Conservation (phyloP, 176 grass and related monocot genomes). For the Puccinellia tenuiflora region DNA sequence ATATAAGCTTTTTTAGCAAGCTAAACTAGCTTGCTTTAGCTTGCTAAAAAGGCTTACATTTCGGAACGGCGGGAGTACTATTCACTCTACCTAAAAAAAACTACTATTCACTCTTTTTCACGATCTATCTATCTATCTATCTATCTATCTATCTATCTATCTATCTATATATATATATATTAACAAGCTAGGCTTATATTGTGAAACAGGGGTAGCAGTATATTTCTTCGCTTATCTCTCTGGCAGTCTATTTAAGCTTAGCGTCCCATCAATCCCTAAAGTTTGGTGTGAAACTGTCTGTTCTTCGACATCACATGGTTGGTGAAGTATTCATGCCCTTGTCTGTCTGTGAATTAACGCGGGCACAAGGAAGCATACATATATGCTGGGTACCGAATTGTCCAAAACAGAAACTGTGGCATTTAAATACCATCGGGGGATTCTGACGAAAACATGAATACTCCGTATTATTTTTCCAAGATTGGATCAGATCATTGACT, state of each 20-base stretch:
- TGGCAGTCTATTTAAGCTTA: neutral
- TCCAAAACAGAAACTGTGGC: neutral
- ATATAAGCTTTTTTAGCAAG: too few relatives aligned
- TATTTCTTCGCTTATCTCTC: neutral
- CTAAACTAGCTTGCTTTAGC: too few relatives aligned
- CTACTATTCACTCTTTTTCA: too few relatives aligned
- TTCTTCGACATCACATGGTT: neutral
- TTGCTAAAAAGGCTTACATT: too few relatives aligned
- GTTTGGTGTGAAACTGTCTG: too few relatives aligned
- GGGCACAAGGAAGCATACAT: neutral
- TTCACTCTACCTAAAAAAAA: too few relatives aligned
- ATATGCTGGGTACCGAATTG: neutral
- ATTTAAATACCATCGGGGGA: neutral
- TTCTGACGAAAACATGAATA: neutral
- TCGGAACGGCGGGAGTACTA: too few relatives aligned
- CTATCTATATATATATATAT: too few relatives aligned
- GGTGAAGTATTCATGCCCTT: neutral
- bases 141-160: too few relatives aligned
- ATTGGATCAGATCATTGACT: neutral
- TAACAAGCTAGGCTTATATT: too few relatives aligned
- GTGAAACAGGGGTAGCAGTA: too few relatives aligned
- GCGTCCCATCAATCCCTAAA: neutral
- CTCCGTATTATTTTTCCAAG: neutral
- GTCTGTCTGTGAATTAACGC: neutral
- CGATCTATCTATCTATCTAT: too few relatives aligned